phyloP scores from a whole-genome alignment of 148 eudicot species.

The Tetragonia tetragonoides region DNA sequence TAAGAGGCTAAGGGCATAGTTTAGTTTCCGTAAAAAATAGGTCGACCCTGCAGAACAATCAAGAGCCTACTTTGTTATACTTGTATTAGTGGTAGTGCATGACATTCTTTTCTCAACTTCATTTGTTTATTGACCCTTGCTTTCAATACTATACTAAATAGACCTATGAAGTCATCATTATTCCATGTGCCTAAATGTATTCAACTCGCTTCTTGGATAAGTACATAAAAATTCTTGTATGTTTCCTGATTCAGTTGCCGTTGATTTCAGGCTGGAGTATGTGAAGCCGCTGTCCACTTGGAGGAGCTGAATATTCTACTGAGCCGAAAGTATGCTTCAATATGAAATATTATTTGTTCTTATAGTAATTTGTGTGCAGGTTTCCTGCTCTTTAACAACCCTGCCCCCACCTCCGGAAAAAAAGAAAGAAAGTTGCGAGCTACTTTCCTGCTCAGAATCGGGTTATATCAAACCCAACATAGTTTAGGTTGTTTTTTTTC shows the following conservation, averaged over 20 bases:
- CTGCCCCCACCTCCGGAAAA: neutral
- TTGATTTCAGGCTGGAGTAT: conserved; percentile 58
- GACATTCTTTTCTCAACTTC: too few species aligned
- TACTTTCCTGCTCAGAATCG: neutral
- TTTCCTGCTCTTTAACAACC: neutral
- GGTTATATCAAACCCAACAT: neutral
- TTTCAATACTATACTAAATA: neutral
- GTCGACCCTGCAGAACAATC: too few species aligned
- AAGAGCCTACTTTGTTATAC: too few species aligned
- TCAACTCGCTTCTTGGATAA: too few species aligned
- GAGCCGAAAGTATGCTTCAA: conserved; percentile 52
- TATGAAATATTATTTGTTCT: neutral
- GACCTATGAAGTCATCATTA: neutral
- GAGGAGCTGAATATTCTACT: conserved; percentile 76
- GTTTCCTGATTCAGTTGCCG: neutral
- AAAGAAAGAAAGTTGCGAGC: neutral
- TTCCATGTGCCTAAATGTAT: too few species aligned
- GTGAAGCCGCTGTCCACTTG: conserved; percentile 63
- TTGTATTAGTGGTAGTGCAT: too few species aligned
- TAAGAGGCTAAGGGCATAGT: too few species aligned
- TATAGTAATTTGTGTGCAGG: too few species aligned
- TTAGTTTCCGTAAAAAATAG: neutral
- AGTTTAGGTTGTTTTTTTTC: neutral
- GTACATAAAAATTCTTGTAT: neutral
- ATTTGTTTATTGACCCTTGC: too few species aligned